Evolutionary conservation across 2,329 filamentous ascomycete genomes (phyloP), one percentile per base, ranked within the genome.

Genomic region (Lachnellula arida): DNA sequence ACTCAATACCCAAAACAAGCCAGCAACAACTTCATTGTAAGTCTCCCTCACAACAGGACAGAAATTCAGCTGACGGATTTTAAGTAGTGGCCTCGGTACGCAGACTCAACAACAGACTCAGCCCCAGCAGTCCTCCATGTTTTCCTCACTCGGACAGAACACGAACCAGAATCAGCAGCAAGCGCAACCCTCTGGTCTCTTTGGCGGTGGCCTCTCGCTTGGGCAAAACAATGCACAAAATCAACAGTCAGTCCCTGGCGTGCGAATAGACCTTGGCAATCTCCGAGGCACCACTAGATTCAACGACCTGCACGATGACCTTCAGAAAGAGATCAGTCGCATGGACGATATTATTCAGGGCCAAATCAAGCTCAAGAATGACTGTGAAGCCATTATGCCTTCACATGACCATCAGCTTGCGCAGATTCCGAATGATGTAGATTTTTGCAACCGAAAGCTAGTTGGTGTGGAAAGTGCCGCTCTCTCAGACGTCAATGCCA

Each of bases 211-310:
- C 4, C 49, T 65, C 15, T 60, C 59, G 15, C 76, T 82, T 70
- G 79, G 79, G 54, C 79, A 81, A 63, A 72, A 75, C 59, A 67
- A 61, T 25, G 19, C 47, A 12, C 63, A 68, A 48, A 75, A 78
- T 50, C 78, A 81, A 61, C 79, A 81, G 63, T 78, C 76, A 14
- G 79, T 86, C 15, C 85, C 87, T 0, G 89, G 88, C 17, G 87
- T 91, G 17, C 86, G 88, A 66, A 88, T 96, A 65, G 89, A 94
- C 71, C 74, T 89, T 51, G 82, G 82, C 64, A 89, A 89, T 68
- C 78, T 97, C 58, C 85, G 91, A 51, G 87, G 88, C 15, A 96
- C 92, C 0, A 96, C 91, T 3, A 89, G 94, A 59, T 97, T 94
- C 76, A 90, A 91, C 69, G 93, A 96, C 71, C 85, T 96, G 28